Conservation (phyloP, 2,329 filamentous ascomycete species). For the Pseudocercospora ulei region DNA sequence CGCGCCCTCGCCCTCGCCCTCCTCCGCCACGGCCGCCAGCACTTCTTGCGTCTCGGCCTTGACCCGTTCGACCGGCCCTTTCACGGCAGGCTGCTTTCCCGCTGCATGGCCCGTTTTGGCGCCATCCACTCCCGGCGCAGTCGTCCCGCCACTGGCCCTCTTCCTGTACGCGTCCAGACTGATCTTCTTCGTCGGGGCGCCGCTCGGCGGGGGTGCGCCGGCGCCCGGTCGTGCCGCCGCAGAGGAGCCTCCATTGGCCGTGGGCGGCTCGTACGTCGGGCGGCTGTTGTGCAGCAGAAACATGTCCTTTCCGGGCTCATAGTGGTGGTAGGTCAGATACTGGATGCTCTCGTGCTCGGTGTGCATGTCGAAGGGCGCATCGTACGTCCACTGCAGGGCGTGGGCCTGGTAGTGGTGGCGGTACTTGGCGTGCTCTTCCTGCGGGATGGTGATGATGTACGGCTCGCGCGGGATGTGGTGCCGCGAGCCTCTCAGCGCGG, state of each 20-base stretch:
- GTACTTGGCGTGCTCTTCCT: constrained; percentile 37
- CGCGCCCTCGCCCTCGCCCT: constrained; percentile 11
- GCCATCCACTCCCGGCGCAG: constrained; percentile 23
- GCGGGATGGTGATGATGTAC: constrained; percentile 43
- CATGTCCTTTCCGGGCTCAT: constrained; percentile 42
- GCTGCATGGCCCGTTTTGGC: constrained; percentile 19
- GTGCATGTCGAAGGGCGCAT: constrained; percentile 45
- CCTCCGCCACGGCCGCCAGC: constrained; percentile 26
- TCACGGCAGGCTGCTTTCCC: constrained; percentile 28
- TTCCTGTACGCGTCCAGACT: constrained; percentile 53
- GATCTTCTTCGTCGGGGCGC: constrained; percentile 51
- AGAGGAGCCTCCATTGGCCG: constrained; percentile 20
- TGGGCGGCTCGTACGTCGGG: constrained; percentile 27
- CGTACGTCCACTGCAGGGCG: constrained; percentile 37
- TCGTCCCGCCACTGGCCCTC: constrained; percentile 36
- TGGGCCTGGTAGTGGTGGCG: constrained; percentile 37
- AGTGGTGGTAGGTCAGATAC: constrained; percentile 53
- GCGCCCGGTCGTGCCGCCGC: constrained; percentile 30
- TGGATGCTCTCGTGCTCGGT: constrained; percentile 50
- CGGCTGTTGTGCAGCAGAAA: constrained; percentile 27
- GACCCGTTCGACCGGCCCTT: constrained; percentile 30
- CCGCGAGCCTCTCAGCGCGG: constrained; percentile 39
- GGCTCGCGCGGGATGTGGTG: constrained; percentile 37
- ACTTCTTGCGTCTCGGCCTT: constrained; percentile 32
- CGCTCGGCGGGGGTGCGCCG: constrained; percentile 38